phyloP scores from a whole-genome alignment of 1,284 basidiomycete species.

The Rhodotorula sp. region DNA sequence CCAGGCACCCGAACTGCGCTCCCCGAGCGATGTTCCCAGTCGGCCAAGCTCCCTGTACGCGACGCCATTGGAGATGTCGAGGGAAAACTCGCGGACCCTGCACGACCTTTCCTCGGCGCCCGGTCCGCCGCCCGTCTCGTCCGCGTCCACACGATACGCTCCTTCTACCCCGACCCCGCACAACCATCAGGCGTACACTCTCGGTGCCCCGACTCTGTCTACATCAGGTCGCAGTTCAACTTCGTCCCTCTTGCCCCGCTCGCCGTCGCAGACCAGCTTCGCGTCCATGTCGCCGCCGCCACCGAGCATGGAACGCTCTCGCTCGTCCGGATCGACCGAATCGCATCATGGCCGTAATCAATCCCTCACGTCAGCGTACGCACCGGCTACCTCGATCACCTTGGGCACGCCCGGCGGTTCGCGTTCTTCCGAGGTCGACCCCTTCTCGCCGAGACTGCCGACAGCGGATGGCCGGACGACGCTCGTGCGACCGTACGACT shows the following conservation, averaged over 20 bases:
- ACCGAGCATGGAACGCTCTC: slow-evolving; percentile 28
- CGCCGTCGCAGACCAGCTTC: slow-evolving; percentile 16
- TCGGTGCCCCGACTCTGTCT: neutral
- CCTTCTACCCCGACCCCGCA: slow-evolving; percentile 5
- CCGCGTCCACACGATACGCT: slow-evolving; percentile 4
- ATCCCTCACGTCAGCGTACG: slow-evolving; percentile 35
- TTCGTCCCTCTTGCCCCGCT: slow-evolving; percentile 22
- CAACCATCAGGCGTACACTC: slow-evolving; percentile 20
- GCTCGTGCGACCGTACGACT: slow-evolving; percentile 28
- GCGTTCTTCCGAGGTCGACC: neutral
- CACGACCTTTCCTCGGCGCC: slow-evolving; percentile 4
- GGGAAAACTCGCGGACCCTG: neutral
- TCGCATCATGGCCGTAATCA: slow-evolving; percentile 34
- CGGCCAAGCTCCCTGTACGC: neutral
- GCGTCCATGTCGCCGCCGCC: slow-evolving; percentile 4
- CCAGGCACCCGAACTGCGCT: neutral
- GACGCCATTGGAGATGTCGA: neutral
- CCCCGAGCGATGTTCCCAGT: neutral
- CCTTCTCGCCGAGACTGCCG: slow-evolving; percentile 10
- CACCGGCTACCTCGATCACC: slow-evolving; percentile 28
- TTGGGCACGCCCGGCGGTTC: slow-evolving; percentile 15
- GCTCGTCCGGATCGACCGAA: slow-evolving; percentile 21
- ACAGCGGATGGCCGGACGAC: neutral
- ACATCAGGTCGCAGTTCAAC: neutral
- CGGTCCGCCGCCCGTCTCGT: slow-evolving; percentile 21